Evolutionary conservation across 768 basidiomycete genomes (phyloP).

Genomic region (Amanita rimosa): DNA sequence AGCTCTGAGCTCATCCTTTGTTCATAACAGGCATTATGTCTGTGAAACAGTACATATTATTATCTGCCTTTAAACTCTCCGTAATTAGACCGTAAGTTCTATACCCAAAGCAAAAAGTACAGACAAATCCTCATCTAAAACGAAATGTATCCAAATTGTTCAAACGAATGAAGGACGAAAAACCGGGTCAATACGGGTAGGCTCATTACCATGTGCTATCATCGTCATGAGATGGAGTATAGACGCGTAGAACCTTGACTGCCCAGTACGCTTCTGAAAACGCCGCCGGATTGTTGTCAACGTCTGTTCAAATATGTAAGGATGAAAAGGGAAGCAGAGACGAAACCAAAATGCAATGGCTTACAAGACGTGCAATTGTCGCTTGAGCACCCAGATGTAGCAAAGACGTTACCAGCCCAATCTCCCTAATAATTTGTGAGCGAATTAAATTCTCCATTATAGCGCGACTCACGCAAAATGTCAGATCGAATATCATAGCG

Average conservation of each 20-base stretch:
- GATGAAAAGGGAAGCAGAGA: not conserved
- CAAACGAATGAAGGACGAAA: no score
- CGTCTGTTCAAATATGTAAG: constrained; percentile 23
- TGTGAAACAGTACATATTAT: no score
- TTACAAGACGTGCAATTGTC: constrained; percentile 34
- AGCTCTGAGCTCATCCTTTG: no score
- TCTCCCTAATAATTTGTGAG: constrained; percentile 24
- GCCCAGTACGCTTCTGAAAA: constrained; percentile 65
- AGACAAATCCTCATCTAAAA: no score
- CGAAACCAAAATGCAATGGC: no score
- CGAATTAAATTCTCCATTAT: not conserved
- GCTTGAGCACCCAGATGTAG: constrained; percentile 27
- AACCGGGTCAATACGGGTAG: no score
- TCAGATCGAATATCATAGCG: constrained; percentile 44
- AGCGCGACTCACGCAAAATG: constrained; percentile 41
- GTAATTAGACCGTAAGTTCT: no score
- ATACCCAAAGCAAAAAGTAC: no score
- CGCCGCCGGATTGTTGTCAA: constrained; percentile 43
- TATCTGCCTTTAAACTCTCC: no score
- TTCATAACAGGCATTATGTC: no score
- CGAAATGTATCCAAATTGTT: no score
- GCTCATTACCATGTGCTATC: no score
- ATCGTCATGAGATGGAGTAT: constrained; percentile 17
- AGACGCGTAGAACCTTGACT: constrained; percentile 49
- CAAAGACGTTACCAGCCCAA: constrained; percentile 36